Base-by-base conservation (phyloP, 208 protist genomes). In the Strigomonas galati region DNA sequence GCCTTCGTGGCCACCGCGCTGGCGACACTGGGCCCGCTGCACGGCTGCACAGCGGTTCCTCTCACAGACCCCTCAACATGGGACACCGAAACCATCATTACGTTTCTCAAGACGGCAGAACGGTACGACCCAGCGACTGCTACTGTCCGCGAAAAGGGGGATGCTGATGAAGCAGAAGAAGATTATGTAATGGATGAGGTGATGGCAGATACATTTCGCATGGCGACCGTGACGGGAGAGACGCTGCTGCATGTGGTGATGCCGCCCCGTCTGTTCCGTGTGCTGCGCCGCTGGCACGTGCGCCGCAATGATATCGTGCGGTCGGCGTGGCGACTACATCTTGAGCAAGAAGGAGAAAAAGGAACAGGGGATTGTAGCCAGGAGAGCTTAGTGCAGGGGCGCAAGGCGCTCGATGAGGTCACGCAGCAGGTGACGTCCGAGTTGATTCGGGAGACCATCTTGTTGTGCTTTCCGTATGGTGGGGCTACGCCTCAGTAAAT, bases 251-350 rank as follows among this genome's bases (percentile, higher is more conserved):
- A 93, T 48, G 68, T 85, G 9, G 87, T 91, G 1, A 52, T 71
- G 35, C 86, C 90, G 44, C 78, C 71, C 10, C 67, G 73, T 0
- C 61, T 95, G 44, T 95, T 95, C 66, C 75, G 85, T 5, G 57
- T 87, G 43, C 78, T 95, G 83, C 80, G 90, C 0, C 82, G 82
- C 26, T 95, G 90, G 87, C 82, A 95, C 65, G 65, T 83, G 19
- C 71, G 76, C 0, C 86, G 90, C 0, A 72, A 85, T 17, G 81
- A 85, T 32, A 74, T 81, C 6, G 57, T 74, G 24, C 40, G 66
- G 14, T 54, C 35, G 10, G 68, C 75, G 24, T 78, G 79, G 76
- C 69, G 24, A 53, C 62, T 53, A 31, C 32, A 72, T 23, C 56
- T 52, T 19, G 53, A 72, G 59, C 14, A 35, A 35, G 37, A 43